Evolutionary conservation across 768 basidiomycete species (phyloP).

Genomic region (Porpolomopsis calyptriformis): DNA sequence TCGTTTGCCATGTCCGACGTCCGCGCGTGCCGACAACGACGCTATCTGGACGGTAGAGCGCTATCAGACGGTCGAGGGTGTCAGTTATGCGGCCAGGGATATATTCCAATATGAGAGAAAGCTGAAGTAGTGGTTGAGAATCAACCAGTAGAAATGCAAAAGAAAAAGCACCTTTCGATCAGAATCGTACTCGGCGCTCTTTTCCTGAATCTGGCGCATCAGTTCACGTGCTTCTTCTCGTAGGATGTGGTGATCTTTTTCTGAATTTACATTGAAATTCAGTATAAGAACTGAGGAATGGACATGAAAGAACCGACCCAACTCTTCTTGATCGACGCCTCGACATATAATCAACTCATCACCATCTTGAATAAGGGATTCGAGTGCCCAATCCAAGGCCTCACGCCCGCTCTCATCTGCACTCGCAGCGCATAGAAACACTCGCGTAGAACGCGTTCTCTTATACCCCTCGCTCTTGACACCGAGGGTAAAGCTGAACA

Average conservation of each 20-base stretch:
- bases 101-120: slow-evolving; percentile 88
- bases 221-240: slow-evolving; percentile 82
- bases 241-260: slow-evolving; percentile 65
- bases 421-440: slow-evolving; percentile 83
- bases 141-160: not conserved
- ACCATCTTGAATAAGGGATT: slow-evolving; percentile 72
- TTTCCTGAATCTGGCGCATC: slow-evolving; percentile 69
- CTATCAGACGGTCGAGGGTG: slow-evolving; percentile 85
- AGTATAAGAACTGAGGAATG: not conserved
- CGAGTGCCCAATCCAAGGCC: slow-evolving; percentile 89
- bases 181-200: slow-evolving; percentile 66
- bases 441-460: slow-evolving; percentile 66
- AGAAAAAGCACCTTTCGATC: slow-evolving; percentile 51
- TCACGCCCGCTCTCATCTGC: slow-evolving; percentile 80
- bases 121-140: slow-evolving; percentile 26
- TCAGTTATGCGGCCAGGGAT: slow-evolving; percentile 85
- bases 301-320: slow-evolving; percentile 38
- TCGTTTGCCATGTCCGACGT: slow-evolving; percentile 31
- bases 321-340: slow-evolving; percentile 79
- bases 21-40: slow-evolving; percentile 90
- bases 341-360: slow-evolving; percentile 90
- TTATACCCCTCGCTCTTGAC: slow-evolving; percentile 78
- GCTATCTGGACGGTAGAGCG: slow-evolving; percentile 83
- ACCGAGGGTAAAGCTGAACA: slow-evolving; percentile 82
- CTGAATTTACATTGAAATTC: slow-evolving; percentile 21